These are phyloP conservation scores for Termitomyces sp. DNA, from an alignment of 768 basidiomycete species.

Conservation along the genomic window DNA sequence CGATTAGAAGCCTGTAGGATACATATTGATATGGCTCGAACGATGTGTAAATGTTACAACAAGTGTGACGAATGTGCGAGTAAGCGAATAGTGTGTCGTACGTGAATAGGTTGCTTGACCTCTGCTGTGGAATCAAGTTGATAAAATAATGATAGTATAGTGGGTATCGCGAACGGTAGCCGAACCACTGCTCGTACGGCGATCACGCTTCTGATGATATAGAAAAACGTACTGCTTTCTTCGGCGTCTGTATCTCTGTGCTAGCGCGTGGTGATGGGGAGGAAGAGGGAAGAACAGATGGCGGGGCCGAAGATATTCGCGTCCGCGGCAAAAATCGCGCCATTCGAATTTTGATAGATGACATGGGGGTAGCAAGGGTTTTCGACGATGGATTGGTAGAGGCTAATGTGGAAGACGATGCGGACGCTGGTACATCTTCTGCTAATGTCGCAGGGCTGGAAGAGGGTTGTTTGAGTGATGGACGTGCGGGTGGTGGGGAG, in stretches of 20 bases:
- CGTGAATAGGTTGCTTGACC: background rate
- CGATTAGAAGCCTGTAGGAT: background rate
- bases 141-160: conserved; percentile 16
- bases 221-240: conserved; percentile 61
- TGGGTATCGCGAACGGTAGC: conserved; percentile 9
- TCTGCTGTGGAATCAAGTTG: background rate
- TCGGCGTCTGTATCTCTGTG: conserved; percentile 29
- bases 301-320: conserved; percentile 33
- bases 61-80: conserved; percentile 3
- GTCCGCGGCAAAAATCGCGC: conserved; percentile 43
- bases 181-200: background rate
- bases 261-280: conserved; percentile 34
- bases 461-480: conserved; percentile 57
- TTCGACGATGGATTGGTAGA: conserved; percentile 30
- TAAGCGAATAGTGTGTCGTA: conserved; percentile 3
- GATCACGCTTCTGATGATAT: conserved; percentile 13
- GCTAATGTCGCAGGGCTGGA: conserved; percentile 29
- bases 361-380: conserved; percentile 12
- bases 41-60: conserved; percentile 9
- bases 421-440: conserved; percentile 35
- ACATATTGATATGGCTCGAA: conserved; percentile 1
- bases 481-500: conserved; percentile 55
- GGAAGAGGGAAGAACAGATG: conserved; percentile 27
- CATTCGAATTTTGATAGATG: conserved; percentile 38
- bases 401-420: conserved; percentile 44